Conservation (phyloP, 768 basidiomycete species). For the Termitomyces sp. region DNA sequence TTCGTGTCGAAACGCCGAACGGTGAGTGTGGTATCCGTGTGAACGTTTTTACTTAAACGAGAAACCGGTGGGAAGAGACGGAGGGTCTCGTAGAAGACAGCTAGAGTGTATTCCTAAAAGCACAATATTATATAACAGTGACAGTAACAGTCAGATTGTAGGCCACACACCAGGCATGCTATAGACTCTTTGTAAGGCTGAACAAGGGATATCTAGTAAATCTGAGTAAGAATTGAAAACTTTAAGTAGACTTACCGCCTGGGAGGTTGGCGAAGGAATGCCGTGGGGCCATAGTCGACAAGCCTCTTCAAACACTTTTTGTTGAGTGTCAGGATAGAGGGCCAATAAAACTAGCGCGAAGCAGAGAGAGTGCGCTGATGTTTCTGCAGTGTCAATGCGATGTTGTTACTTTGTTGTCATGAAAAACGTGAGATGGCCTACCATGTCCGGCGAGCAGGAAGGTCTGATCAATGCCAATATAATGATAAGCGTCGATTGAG, state of each 20-base stretch:
- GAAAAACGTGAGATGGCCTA: slow-evolving; percentile 11
- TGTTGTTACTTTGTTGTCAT: background rate
- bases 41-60: slow-evolving; percentile 32
- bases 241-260: slow-evolving; percentile 23
- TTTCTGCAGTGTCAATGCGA: slow-evolving; percentile 30
- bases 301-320: slow-evolving; percentile 40
- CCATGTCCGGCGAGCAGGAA: slow-evolving; percentile 52
- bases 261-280: slow-evolving; percentile 18
- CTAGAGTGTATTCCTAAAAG: slow-evolving; percentile 37
- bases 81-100: slow-evolving; percentile 43
- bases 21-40: slow-evolving; percentile 30
- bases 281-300: slow-evolving; percentile 35
- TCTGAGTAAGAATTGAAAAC: background rate
- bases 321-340: slow-evolving; percentile 46
- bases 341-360: slow-evolving; percentile 44
- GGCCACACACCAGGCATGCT: slow-evolving; percentile 28
- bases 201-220: background rate
- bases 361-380: slow-evolving; percentile 40
- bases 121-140: background rate
- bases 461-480: slow-evolving; percentile 19
- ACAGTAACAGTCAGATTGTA: background rate
- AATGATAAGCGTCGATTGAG: background rate
- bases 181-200: slow-evolving; percentile 39
- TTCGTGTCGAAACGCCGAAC: slow-evolving; percentile 28
- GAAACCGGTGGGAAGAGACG: slow-evolving; percentile 37